Conservation (phyloP, 2,329 filamentous ascomycete species). For the Diaporthe sp. region DNA sequence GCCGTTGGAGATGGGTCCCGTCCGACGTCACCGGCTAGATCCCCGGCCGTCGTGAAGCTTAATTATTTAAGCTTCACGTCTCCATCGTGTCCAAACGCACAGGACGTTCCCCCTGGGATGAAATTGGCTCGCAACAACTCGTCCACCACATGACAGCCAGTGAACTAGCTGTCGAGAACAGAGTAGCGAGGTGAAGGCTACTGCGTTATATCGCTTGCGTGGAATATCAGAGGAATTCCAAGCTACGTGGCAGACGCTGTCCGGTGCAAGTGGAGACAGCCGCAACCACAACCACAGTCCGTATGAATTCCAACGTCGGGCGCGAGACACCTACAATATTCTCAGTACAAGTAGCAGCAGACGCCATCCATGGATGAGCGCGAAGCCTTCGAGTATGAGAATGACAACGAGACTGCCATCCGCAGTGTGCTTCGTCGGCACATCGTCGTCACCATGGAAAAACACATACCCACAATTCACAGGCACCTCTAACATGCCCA, state of each 20-base stretch:
- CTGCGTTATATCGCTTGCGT: background rate
- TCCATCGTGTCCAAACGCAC: background rate
- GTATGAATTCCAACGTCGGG: too few relatives aligned
- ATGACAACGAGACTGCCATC: background rate
- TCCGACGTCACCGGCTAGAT: constrained; percentile 11
- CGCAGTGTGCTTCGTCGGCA: background rate
- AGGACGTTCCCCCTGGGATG: background rate
- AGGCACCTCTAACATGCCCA: background rate
- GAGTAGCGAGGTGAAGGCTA: background rate
- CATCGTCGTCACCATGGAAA: background rate
- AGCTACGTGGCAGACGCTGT: background rate
- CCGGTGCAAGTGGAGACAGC: background rate
- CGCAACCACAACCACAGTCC: background rate
- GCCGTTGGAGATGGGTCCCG: background rate
- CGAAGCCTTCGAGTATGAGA: background rate
- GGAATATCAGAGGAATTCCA: background rate
- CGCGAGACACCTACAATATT: background rate
- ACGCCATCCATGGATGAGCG: too few relatives aligned
- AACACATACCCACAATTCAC: background rate
- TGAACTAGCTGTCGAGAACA: background rate
- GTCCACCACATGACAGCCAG: background rate
- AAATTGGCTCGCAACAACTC: background rate
- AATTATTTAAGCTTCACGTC: constrained; percentile 16
- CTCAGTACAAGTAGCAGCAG: too few relatives aligned
- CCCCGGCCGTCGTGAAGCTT: constrained; percentile 18